Evolutionary conservation across 1,284 basidiomycete species (phyloP).

Genomic region (Ustilago tritici): DNA sequence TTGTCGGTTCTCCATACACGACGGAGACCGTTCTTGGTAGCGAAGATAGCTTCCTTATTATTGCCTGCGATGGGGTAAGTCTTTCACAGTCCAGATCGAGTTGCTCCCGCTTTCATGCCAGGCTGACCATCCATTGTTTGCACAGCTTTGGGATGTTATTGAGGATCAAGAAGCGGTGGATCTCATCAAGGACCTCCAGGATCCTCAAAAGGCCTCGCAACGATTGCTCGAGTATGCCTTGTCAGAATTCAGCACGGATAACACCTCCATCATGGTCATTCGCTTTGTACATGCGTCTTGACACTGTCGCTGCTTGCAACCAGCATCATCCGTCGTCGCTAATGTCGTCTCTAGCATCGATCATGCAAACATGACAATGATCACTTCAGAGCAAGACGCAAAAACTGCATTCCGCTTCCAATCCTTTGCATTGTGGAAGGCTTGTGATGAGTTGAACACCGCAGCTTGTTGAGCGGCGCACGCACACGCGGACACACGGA

Average conservation of each 20-base stretch:
- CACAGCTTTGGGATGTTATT: constrained; percentile 95
- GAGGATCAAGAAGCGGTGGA: constrained; percentile 93
- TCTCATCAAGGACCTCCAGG: constrained; percentile 79
- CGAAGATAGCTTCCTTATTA: constrained; percentile 92
- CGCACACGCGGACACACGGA: background rate
- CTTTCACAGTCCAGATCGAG: background rate
- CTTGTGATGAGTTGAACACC: background rate
- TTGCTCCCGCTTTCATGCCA: background rate
- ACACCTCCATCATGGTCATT: constrained; percentile 72
- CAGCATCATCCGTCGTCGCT: background rate
- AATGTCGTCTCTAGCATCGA: background rate
- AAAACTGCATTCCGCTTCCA: background rate
- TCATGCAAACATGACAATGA: background rate
- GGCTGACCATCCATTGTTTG: constrained; percentile 12
- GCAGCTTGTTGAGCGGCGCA: background rate
- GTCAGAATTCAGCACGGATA: constrained; percentile 88
- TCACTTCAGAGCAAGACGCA: background rate
- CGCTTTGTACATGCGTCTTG: constrained; percentile 41
- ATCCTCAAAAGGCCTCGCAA: constrained; percentile 86
- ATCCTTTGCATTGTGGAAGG: background rate
- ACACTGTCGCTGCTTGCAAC: background rate
- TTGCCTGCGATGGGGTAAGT: constrained; percentile 96
- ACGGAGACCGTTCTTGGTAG: constrained; percentile 92
- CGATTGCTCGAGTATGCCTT: constrained; percentile 87
- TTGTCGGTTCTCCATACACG: constrained; percentile 96